phyloP scores from a whole-genome alignment of 1,284 basidiomycete species.

The Volvariella volvacea region DNA sequence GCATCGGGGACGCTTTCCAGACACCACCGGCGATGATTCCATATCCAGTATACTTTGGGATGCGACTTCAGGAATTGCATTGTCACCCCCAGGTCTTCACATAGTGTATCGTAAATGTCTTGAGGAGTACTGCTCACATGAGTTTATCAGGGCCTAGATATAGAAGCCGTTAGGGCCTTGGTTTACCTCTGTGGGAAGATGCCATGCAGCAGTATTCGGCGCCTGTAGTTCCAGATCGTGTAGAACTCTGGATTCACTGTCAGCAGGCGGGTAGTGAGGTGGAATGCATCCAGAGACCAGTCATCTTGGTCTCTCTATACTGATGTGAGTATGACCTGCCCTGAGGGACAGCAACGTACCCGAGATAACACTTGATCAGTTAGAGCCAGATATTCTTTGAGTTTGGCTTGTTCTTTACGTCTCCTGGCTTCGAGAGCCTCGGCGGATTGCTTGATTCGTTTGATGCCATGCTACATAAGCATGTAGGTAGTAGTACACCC shows the following conservation, averaged over 20 bases:
- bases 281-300: constrained; percentile 64
- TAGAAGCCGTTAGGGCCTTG: constrained; percentile 2
- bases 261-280: constrained; percentile 70
- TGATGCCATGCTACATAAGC: constrained; percentile 62
- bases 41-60: constrained; percentile 95
- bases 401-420: constrained; percentile 65
- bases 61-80: constrained; percentile 73
- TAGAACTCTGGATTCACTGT: constrained; percentile 87
- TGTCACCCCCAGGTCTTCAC: constrained; percentile 76
- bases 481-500: constrained; percentile 2
- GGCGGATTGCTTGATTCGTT: constrained; percentile 55
- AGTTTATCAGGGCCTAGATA: constrained; percentile 4
- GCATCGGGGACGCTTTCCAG: constrained; percentile 76
- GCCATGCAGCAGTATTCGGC: constrained; percentile 69
- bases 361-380: constrained; percentile 57
- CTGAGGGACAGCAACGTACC: constrained; percentile 35
- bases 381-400: constrained; percentile 70
- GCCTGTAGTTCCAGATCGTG: constrained; percentile 89
- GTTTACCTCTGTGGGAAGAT: constrained; percentile 63
- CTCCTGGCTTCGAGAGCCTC: constrained; percentile 64
- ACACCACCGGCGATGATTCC: constrained; percentile 95
- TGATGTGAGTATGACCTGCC: constrained; percentile 2
- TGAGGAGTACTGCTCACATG: constrained; percentile 44
- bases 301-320: constrained; percentile 61
- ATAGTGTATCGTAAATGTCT: constrained; percentile 58